Percentiles rank a stretch among this genome's conserved stretches.
These are phyloP conservation scores for Trypanosoma brucei DNA, from an alignment of 208 protist species.

Conservation along the genomic window DNA sequence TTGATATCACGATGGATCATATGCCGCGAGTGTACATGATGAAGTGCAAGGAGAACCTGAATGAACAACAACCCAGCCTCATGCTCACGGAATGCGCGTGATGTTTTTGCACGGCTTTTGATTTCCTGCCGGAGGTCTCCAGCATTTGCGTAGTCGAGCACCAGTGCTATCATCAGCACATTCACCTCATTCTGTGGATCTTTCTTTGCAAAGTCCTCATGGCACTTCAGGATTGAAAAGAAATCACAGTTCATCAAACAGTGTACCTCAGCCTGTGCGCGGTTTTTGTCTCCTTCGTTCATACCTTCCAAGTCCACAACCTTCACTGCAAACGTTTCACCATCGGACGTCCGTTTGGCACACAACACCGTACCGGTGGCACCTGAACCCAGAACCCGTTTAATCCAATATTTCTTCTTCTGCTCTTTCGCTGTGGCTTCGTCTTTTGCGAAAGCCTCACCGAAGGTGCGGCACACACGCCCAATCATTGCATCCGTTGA, in stretches of 20 bases:
- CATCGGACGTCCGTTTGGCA: conserved; percentile 35
- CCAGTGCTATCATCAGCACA: conserved; percentile 61
- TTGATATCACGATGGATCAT: conserved; percentile 89
- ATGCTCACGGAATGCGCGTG: conserved; percentile 48
- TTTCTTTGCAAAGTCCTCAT: conserved; percentile 61
- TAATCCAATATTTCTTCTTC: conserved; percentile 78
- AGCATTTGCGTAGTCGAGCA: conserved; percentile 83
- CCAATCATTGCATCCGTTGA: conserved; percentile 5
- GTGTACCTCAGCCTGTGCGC: conserved; percentile 56
- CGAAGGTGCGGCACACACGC: conserved; percentile 49
- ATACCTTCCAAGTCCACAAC: conserved; percentile 70
- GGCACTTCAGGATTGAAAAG: conserved; percentile 80
- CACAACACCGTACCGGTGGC: conserved; percentile 10
- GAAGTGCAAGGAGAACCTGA: conserved; percentile 67
- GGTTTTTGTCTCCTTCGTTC: conserved; percentile 73
- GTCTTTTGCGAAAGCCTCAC: conserved; percentile 57
- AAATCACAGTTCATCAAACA: conserved; percentile 70
- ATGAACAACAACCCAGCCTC: conserved; percentile 67
- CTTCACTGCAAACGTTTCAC: conserved; percentile 60
- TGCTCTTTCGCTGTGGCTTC: conserved; percentile 55
- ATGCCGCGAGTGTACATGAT: conserved; percentile 80
- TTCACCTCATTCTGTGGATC: conserved; percentile 47
- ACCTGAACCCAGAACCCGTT: conserved; percentile 59
- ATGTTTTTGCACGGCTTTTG: conserved; percentile 38
- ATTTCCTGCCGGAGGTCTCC: conserved; percentile 80